These are phyloP conservation scores for Pseudozyma sp. DNA, from an alignment of 1,284 basidiomycete species.

Conservation along the genomic window DNA sequence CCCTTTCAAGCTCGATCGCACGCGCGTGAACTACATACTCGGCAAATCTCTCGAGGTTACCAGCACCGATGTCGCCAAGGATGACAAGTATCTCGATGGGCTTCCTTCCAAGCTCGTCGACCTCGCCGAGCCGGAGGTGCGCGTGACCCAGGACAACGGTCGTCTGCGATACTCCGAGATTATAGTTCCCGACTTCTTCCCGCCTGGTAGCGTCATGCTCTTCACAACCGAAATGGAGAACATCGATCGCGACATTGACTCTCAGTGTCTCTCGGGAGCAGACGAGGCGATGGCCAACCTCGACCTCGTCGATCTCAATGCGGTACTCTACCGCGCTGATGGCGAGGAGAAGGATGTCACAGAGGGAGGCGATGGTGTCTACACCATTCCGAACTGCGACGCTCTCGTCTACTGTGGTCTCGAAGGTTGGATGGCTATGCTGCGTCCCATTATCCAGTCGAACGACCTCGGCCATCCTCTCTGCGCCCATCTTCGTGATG, in stretches of 20 bases:
- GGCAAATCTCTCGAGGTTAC: conserved; percentile 59
- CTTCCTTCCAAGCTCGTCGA: conserved; percentile 56
- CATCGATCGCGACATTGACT: conserved; percentile 52
- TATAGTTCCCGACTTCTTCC: conserved; percentile 59
- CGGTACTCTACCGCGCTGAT: conserved; percentile 61
- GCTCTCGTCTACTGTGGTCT: conserved; percentile 61
- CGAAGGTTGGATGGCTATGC: conserved; percentile 60
- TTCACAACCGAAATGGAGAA: conserved; percentile 59
- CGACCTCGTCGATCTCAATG: conserved; percentile 61
- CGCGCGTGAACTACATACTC: conserved; percentile 53
- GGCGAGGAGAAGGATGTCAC: conserved; percentile 64
- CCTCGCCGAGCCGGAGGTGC: conserved; percentile 48
- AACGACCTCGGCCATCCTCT: conserved; percentile 64
- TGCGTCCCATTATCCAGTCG: conserved; percentile 48
- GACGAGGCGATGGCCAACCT: conserved; percentile 55
- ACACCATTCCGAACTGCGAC: conserved; percentile 47
- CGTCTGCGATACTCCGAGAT: conserved; percentile 53
- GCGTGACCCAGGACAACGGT: conserved; percentile 35
- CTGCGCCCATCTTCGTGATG: conserved; percentile 60
- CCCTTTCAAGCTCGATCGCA: conserved; percentile 58
- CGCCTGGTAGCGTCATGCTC: conserved; percentile 63
- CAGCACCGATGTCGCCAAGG: conserved; percentile 22
- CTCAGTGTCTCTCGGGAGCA: conserved; percentile 50
- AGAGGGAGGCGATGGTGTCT: conserved; percentile 56
- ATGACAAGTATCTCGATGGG: conserved; percentile 49